A percentile compares a stretch with the other conserved stretches of the same genome.
phyloP scores from a whole-genome alignment of 257 asterid genomes.

The Solanum dulcamara region DNA sequence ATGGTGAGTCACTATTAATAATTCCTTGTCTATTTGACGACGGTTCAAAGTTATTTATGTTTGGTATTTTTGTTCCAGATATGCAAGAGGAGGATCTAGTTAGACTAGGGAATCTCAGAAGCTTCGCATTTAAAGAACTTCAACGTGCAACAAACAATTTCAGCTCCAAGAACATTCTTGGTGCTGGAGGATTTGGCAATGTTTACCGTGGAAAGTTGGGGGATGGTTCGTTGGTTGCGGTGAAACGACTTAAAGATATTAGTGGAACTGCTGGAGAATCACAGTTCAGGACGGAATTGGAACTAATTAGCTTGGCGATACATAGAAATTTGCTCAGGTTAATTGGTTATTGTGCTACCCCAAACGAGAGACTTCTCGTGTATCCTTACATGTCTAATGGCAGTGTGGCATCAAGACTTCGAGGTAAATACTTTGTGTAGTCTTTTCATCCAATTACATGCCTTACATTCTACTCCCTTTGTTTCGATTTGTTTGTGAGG shows the following conservation, averaged over 20 bases:
- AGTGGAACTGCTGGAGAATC: constrained; percentile 73
- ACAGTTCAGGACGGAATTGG: constrained; percentile 79
- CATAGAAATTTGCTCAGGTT: constrained; percentile 79
- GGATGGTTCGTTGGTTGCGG: constrained; percentile 62
- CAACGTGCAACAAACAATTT: constrained; percentile 71
- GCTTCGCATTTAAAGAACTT: constrained; percentile 78
- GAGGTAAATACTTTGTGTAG: constrained; percentile 33
- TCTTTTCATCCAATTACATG: background rate
- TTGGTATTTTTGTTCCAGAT: constrained; percentile 25
- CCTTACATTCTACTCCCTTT: background rate
- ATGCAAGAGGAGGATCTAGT: constrained; percentile 63
- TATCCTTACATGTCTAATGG: constrained; percentile 96
- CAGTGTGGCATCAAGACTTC: constrained; percentile 76
- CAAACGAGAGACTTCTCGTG: constrained; percentile 70
- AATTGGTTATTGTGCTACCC: constrained; percentile 67
- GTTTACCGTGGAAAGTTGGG: constrained; percentile 67
- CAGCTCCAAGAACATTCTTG: constrained; percentile 85
- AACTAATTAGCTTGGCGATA: constrained; percentile 83
- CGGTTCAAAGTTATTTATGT: background rate
- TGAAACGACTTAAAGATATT: constrained; percentile 74
- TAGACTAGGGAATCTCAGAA: constrained; percentile 58
- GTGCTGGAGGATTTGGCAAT: constrained; percentile 89
- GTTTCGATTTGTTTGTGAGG: background rate
- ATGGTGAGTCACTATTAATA: constrained; percentile 24
- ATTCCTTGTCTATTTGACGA: background rate